Percentiles rank a stretch among this genome's conserved stretches.
Evolutionary conservation across 305 asterid genomes (phyloP).

Genomic region (Fraxinus floribunda): DNA sequence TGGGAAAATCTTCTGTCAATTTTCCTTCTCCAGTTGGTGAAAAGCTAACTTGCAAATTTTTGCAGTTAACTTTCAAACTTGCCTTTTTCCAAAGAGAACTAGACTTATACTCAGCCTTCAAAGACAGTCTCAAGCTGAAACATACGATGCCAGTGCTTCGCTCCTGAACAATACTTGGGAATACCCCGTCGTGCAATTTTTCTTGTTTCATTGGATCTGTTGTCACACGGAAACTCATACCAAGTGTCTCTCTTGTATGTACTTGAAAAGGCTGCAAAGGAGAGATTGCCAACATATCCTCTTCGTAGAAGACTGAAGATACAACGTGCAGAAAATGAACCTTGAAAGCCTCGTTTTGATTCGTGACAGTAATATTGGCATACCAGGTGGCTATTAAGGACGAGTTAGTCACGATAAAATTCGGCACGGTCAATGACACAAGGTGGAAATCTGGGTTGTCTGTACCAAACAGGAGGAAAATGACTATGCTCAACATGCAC

Average conservation of each 20-base stretch:
- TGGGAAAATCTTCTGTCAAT: background rate
- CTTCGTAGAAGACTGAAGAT: constrained; percentile 37
- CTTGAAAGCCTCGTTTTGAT: constrained; percentile 27
- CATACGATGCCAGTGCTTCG: constrained; percentile 19
- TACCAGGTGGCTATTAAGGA: constrained; percentile 29
- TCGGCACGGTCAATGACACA: constrained; percentile 30
- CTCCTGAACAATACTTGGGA: constrained; percentile 19
- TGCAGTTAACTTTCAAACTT: constrained; percentile 31
- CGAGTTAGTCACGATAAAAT: constrained; percentile 21
- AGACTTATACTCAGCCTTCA: constrained; percentile 24
- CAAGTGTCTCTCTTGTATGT: constrained; percentile 1
- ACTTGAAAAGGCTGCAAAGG: constrained; percentile 17
- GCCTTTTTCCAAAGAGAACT: constrained; percentile 17
- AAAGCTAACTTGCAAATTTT: constrained; percentile 29
- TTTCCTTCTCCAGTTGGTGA: constrained; percentile 26
- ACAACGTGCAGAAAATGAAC: constrained; percentile 20
- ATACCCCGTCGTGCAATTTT: constrained; percentile 7
- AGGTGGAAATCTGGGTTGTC: constrained; percentile 42
- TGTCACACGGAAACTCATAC: background rate
- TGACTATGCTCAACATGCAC: constrained; percentile 39
- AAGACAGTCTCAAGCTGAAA: constrained; percentile 33
- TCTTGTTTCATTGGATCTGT: constrained; percentile 4
- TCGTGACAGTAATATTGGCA: constrained; percentile 25
- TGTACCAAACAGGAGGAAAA: constrained; percentile 54
- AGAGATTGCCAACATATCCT: constrained; percentile 29